Conservation (phyloP, 768 basidiomycete species). For the Gloeostereum incarnatum region DNA sequence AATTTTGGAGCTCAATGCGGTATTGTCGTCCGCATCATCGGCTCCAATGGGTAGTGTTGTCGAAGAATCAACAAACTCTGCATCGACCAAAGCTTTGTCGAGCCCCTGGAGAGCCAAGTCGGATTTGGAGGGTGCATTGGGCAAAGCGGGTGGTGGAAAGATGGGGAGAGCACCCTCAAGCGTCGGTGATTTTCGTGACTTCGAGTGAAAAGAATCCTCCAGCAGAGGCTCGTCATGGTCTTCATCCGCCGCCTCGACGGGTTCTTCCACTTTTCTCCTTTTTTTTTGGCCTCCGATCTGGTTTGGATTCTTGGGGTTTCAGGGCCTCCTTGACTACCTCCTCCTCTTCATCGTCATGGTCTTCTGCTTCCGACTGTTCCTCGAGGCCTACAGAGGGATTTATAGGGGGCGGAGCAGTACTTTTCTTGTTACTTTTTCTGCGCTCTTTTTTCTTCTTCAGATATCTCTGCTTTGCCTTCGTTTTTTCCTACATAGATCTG, state of each 20-base stretch:
- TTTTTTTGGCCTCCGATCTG: conserved; percentile 29
- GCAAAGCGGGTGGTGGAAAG: conserved; percentile 61
- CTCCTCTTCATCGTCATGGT: conserved; percentile 15
- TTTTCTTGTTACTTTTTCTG: conserved; percentile 32
- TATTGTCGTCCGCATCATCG: conserved; percentile 27
- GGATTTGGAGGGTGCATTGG: conserved; percentile 60
- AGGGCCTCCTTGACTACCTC: conserved; percentile 12
- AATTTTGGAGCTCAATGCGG: conserved; percentile 50
- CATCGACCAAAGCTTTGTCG: conserved; percentile 61
- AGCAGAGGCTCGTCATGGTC: conserved; percentile 3
- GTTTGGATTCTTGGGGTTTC: conserved; percentile 13
- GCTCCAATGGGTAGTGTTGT: conserved; percentile 32
- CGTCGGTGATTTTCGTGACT: conserved; percentile 12
- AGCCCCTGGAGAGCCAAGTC: conserved; percentile 73
- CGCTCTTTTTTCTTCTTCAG: conserved; percentile 63
- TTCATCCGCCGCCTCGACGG: conserved; percentile 6
- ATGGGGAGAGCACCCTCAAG: conserved; percentile 39
- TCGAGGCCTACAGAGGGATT: conserved; percentile 13
- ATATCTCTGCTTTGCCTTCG: conserved; percentile 66
- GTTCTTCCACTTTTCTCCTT: conserved; percentile 24
- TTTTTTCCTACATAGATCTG: no score
- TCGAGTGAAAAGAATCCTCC: conserved; percentile 5
- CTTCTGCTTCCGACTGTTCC: conserved; percentile 11
- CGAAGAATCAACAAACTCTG: conserved; percentile 57
- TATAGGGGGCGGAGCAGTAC: background rate